Percentiles rank a stretch among this genome's conserved stretches.
These are phyloP conservation scores for Pichia sporocuriosa DNA, from an alignment of 805 yeast species.

Conservation along the genomic window DNA sequence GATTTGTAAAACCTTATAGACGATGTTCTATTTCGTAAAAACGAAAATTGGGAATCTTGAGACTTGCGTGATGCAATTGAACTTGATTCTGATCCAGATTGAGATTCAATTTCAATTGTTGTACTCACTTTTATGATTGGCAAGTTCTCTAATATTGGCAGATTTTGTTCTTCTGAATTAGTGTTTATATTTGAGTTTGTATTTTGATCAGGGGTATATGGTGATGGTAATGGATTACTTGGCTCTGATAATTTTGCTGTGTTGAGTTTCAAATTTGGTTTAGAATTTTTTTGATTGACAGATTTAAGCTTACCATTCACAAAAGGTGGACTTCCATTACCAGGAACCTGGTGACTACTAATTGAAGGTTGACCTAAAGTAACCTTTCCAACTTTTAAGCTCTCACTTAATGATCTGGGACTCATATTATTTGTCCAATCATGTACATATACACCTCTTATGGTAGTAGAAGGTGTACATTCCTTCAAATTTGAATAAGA, in stretches of 20 bases:
- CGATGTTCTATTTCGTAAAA: conserved; percentile 24
- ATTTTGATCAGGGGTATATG: neutral
- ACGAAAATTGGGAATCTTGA: conserved; percentile 26
- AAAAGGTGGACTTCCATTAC: no score
- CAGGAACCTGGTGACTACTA: neutral
- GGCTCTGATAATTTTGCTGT: neutral
- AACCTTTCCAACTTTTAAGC: conserved; percentile 7
- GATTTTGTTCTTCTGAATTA: no score
- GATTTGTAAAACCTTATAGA: conserved; percentile 34
- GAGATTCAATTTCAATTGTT: neutral
- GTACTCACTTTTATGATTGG: no score
- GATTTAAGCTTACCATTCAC: neutral
- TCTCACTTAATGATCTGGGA: conserved; percentile 6
- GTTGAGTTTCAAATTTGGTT: neutral
- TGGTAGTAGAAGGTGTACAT: conserved; percentile 20
- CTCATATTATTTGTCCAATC: conserved; percentile 20
- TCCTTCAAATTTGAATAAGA: neutral
- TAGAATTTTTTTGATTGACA: neutral
- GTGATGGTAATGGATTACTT: conserved; percentile 7
- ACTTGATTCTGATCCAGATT: neutral
- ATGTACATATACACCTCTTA: conserved; percentile 27
- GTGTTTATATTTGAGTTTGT: no score
- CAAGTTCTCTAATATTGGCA: no score
- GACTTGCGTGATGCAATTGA: conserved; percentile 21
- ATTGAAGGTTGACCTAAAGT: neutral